Conservation (phyloP, 2,329 filamentous ascomycete genomes). For the Tolypocladium pustulatum region DNA sequence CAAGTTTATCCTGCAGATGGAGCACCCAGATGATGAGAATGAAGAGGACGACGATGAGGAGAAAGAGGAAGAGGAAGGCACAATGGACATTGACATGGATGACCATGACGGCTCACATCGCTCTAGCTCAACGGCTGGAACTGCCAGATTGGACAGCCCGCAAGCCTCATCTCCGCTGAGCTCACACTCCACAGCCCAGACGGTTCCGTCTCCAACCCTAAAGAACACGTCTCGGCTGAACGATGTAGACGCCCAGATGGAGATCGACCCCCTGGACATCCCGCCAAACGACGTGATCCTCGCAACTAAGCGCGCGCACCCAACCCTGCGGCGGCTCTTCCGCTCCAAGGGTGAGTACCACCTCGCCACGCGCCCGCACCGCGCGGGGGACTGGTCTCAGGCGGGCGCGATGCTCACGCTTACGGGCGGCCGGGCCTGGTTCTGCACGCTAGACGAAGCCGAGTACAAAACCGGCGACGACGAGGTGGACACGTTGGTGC, state of each 20-base stretch:
- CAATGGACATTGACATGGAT: conserved; percentile 10
- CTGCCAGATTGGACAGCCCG: background rate
- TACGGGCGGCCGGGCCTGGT: conserved; percentile 44
- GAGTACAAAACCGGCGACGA: conserved; percentile 37
- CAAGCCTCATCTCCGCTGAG: conserved; percentile 11
- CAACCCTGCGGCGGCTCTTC: conserved; percentile 43
- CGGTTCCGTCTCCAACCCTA: conserved; percentile 9
- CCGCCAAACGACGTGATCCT: conserved; percentile 35
- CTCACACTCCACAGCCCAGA: conserved; percentile 12
- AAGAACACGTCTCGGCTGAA: background rate
- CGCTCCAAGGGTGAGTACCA: conserved; percentile 54
- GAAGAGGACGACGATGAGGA: conserved; percentile 17
- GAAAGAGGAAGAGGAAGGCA: conserved; percentile 4
- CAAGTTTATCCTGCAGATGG: conserved; percentile 40
- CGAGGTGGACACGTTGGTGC: conserved; percentile 35
- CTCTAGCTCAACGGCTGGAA: background rate
- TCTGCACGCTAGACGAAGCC: conserved; percentile 45
- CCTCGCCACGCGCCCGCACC: conserved; percentile 46
- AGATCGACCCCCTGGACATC: conserved; percentile 14
- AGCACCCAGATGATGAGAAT: conserved; percentile 25
- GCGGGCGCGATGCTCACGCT: conserved; percentile 55
- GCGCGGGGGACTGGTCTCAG: conserved; percentile 50
- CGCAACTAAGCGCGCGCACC: conserved; percentile 42
- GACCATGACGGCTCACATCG: conserved; percentile 4
- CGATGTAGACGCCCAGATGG: conserved; percentile 3